Conservation (phyloP, 495 filamentous ascomycete genomes). For the Beverwykella pulmonaria region DNA sequence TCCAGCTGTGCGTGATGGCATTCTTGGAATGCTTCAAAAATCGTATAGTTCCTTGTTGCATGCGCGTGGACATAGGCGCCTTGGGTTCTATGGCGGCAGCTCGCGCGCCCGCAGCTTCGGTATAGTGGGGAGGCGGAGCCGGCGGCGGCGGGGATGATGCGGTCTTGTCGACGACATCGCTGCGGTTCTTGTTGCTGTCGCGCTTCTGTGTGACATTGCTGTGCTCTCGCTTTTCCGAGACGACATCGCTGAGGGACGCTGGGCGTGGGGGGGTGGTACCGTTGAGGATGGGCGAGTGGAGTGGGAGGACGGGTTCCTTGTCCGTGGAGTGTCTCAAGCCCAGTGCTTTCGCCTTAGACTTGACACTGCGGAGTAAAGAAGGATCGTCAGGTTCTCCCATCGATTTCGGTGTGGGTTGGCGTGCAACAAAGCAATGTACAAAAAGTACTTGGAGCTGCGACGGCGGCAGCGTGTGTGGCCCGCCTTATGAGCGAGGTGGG, state of each 20-base stretch:
- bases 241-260: not conserved
- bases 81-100: slow-evolving; percentile 35
- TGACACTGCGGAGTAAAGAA: slow-evolving; percentile 35
- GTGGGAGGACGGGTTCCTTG: slow-evolving; percentile 30
- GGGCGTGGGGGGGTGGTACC: slow-evolving; percentile 1
- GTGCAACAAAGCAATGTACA: not conserved
- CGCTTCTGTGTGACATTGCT: slow-evolving; percentile 3
- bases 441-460: not conserved
- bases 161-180: slow-evolving; percentile 34
- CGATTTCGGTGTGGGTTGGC: slow-evolving; percentile 25
- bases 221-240: slow-evolving; percentile 16
- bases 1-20: slow-evolving; percentile 36
- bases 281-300: slow-evolving; percentile 9
- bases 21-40: slow-evolving; percentile 33
- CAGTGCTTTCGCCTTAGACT: slow-evolving; percentile 37
- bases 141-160: slow-evolving; percentile 28
- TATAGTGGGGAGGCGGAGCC: slow-evolving; percentile 28
- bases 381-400: slow-evolving; percentile 41
- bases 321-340: slow-evolving; percentile 29
- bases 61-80: slow-evolving; percentile 32
- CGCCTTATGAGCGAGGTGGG: not conserved
- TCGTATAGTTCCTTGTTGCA: slow-evolving; percentile 32
- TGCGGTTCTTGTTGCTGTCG: slow-evolving; percentile 19
- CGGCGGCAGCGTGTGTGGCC: not conserved
- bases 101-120: slow-evolving; percentile 27